These are phyloP conservation scores for Parastagonospora nodorum DNA, from an alignment of 2,329 filamentous ascomycete species.

Conservation along the genomic window DNA sequence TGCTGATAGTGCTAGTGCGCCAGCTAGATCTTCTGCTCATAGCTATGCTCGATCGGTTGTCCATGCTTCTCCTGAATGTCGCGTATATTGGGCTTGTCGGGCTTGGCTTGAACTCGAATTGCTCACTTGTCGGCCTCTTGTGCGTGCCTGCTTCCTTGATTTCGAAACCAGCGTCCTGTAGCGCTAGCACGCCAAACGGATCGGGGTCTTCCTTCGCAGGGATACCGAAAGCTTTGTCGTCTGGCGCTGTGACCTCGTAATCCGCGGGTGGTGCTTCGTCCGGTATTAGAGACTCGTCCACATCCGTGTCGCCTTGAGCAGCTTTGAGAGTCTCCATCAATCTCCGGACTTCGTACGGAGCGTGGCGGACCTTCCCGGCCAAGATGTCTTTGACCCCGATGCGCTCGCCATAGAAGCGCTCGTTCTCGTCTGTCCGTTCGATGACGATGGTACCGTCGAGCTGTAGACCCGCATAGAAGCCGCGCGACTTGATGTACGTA, in stretches of 20 bases:
- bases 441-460: slow-evolving; percentile 87
- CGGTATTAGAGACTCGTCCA: slow-evolving; percentile 71
- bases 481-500: slow-evolving; percentile 87
- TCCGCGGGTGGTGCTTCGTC: slow-evolving; percentile 78
- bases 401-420: slow-evolving; percentile 76
- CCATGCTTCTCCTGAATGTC: slow-evolving; percentile 70
- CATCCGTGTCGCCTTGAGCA: slow-evolving; percentile 80
- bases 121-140: slow-evolving; percentile 73
- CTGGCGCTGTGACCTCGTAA: slow-evolving; percentile 57
- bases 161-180: slow-evolving; percentile 88
- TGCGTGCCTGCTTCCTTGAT: slow-evolving; percentile 88
- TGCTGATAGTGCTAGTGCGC: slow-evolving; percentile 70
- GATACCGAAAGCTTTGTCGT: slow-evolving; percentile 71
- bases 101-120: slow-evolving; percentile 80
- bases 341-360: slow-evolving; percentile 61
- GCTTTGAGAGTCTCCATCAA: slow-evolving; percentile 85
- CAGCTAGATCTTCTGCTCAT: slow-evolving; percentile 69
- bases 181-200: slow-evolving; percentile 84
- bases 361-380: slow-evolving; percentile 62
- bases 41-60: slow-evolving; percentile 68
- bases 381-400: slow-evolving; percentile 68
- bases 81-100: slow-evolving; percentile 73
- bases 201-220: slow-evolving; percentile 83
- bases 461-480: slow-evolving; percentile 85
- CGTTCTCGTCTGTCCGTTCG: slow-evolving; percentile 86